phyloP scores from a whole-genome alignment of 192 early-diverging fungal species.

The Rhizophagus clarus region DNA sequence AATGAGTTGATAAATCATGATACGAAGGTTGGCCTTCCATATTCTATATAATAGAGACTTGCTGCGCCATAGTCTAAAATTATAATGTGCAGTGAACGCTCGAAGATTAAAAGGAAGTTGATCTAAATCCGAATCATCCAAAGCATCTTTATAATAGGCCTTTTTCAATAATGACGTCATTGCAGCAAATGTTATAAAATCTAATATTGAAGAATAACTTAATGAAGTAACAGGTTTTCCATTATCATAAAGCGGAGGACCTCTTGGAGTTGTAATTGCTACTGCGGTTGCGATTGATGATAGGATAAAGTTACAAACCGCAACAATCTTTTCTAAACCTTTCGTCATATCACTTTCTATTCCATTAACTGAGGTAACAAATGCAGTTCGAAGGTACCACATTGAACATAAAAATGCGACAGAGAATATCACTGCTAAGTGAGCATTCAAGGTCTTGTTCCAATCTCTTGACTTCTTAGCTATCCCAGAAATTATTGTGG shows the following conservation, averaged over 20 bases:
- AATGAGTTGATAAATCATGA: constrained; percentile 30
- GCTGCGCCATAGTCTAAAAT: constrained; percentile 32
- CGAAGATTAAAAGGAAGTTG: constrained; percentile 36
- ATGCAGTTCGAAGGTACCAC: constrained; percentile 17
- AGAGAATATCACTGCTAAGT: constrained; percentile 34
- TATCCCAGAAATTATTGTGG: background rate
- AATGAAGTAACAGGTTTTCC: constrained; percentile 33
- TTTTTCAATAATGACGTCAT: constrained; percentile 32
- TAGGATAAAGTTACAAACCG: background rate
- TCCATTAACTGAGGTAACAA: background rate
- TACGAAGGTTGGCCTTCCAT: constrained; percentile 30
- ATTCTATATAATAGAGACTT: constrained; percentile 33
- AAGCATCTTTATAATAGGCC: constrained; percentile 24
- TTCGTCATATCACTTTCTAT: background rate
- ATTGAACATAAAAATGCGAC: constrained; percentile 26
- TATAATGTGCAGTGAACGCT: constrained; percentile 35
- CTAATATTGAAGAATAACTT: constrained; percentile 35
- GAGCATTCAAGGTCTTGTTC: constrained; percentile 39
- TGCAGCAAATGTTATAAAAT: constrained; percentile 34
- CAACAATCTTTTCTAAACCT: background rate
- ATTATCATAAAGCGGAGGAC: constrained; percentile 35
- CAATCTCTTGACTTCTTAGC: background rate
- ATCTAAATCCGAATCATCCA: constrained; percentile 32
- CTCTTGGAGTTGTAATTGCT: constrained; percentile 34
- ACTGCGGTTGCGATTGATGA: constrained; percentile 19